Base-by-base conservation (phyloP, 192 early-diverging fungal species). In the Podila verticillata region DNA sequence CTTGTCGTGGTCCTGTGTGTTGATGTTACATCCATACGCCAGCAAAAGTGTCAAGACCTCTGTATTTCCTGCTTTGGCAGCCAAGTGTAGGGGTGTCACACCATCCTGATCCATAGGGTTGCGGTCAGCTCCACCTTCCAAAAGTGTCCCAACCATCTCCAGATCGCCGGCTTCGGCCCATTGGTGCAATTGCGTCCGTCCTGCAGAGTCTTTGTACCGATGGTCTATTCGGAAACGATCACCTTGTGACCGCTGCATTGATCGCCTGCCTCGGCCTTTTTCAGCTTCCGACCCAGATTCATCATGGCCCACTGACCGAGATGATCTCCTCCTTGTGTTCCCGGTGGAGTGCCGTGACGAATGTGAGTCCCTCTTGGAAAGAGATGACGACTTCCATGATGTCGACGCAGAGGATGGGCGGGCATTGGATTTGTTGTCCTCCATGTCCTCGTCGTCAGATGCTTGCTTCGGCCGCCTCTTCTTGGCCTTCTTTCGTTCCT, bases 61-160 rank as follows among this genome's bases (percentile, higher is more conserved):
- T 4, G 65, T 65, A 19, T 80, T 82, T 3, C 91, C 91, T 20
- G 86, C 82, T 4, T 92, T 83, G 28, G 91, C 84, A 20, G 91
- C 87, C 72, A 91, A 83, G 68, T 93, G 92, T 20, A 93, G 51
- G 7, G 91, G 90, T 10, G 90, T 92, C 74, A 88, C 85, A 5
- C 91, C 91, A 31, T 91, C 89, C 62, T 93, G 85, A 57, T 93
- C 92, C 34, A 69, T 84, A 51, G 87, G 83, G 48, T 89, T 87
- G 5, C 88, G 75, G 32, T 90, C 86, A 4, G 88, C 88, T 19
- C 92, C 92, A 30, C 87, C 87, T 60, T 88, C 84, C 48, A 93
- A 64, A 2, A 93, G 70, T 20, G 63, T 81, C 2, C 84, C 70
- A 8, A 88, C 85, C 59, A 84, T 82, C 44, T 83, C 85, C 30